Percentiles rank a stretch among this genome's conserved stretches.
Evolutionary conservation across 1,284 basidiomycete genomes (phyloP).

Genomic region (Sporisorium iseilematis-ciliati): DNA sequence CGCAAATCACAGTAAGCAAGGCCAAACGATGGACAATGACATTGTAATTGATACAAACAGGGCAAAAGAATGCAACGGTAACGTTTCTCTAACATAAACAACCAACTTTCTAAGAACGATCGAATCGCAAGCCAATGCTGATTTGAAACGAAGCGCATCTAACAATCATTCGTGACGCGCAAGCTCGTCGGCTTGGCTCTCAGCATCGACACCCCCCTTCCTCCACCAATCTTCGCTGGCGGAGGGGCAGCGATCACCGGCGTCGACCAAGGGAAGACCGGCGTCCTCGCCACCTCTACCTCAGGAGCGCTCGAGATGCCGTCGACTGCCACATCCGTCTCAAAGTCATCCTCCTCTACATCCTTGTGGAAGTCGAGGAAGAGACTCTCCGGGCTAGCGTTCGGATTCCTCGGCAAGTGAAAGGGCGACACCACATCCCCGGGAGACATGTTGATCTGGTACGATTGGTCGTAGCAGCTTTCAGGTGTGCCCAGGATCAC

Average conservation of each 20-base stretch:
- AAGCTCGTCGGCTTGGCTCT: constrained; percentile 3
- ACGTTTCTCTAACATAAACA: background rate
- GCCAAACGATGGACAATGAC: constrained; percentile 3
- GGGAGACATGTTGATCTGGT: constrained; percentile 17
- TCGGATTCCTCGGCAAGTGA: constrained; percentile 31
- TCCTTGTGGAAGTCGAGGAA: constrained; percentile 25
- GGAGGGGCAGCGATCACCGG: constrained; percentile 32
- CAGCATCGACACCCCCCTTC: constrained; percentile 8
- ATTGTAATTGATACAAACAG: constrained; percentile 5
- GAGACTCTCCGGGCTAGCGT: constrained; percentile 35
- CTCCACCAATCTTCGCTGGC: constrained; percentile 9
- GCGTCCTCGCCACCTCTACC: background rate
- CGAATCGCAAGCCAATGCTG: no score
- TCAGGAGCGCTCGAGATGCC: constrained; percentile 12
- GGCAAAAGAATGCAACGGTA: background rate
- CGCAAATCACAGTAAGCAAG: constrained; percentile 5
- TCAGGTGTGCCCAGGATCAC: constrained; percentile 30
- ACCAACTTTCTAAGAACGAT: background rate
- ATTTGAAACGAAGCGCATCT: no score
- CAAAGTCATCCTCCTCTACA: constrained; percentile 2
- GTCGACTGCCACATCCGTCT: constrained; percentile 19
- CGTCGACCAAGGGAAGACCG: constrained; percentile 33
- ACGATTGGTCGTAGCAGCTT: background rate
- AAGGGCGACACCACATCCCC: constrained; percentile 33
- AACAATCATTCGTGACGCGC: constrained; percentile 3